Evolutionary conservation across 257 asterid species (phyloP), one percentile per base, ranked within the genome.

Genomic region (Solanum peruvianum): DNA sequence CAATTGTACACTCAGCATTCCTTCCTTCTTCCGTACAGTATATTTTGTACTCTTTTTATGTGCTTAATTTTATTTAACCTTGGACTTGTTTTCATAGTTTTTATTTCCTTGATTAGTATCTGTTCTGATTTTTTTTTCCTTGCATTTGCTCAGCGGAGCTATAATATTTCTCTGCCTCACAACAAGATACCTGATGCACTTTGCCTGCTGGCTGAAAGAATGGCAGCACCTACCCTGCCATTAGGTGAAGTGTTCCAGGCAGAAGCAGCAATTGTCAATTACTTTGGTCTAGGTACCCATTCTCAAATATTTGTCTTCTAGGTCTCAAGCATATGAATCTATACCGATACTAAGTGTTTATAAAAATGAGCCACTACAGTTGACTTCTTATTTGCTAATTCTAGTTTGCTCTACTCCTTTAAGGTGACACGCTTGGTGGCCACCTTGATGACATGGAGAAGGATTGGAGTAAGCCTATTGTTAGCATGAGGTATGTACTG

Each of bases 371-470:
- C 33, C 33, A 41, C 41, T 39, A 39, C 35, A 12, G 52, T 41
- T 39, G 82, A 75, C 82, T 84, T 84, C 86, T 84, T 31, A 37
- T 70, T 84, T 42, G 27, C 41, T 85, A 10, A 75, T 9, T 85
- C 41, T 23, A 84, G 16, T 62, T 31, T 31, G 6, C 29, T 82
- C 82, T 81, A 76, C 52, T 90, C 86, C 49, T 87, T 88, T 89
- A 92, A 95, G 99, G 97, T 71, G 98, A 95, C 89, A 94, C 90
- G 92, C 96, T 97, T 35, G 99, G 99, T 37, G 98, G 99, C 87
- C 99, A 97, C 94, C 97, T 97, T 39, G 99, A 97, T 89, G 99
- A 97, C 92, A 95, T 95, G 99, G 99, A 97, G 90, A 93, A 94
- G 80, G 99, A 97, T 91, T 97, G 98, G 99, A 95, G 96, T 90